Evolutionary conservation across 2,329 filamentous ascomycete species (phyloP), one percentile per base, ranked within the genome.

Genomic region (Botrytis cinerea): DNA sequence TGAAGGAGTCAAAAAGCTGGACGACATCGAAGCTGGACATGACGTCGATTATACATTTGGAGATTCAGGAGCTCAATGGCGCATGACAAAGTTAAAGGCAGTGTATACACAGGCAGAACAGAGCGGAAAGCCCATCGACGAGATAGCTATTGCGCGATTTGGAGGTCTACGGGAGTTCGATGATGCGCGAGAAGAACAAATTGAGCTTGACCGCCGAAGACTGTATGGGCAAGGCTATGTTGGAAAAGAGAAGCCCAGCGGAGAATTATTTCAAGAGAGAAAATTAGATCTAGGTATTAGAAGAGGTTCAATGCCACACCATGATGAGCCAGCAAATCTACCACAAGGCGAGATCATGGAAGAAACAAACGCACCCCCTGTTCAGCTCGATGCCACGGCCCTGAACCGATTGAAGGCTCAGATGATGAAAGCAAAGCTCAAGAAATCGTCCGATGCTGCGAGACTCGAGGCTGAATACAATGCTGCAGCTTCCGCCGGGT

Each of bases 391-490:
- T 78, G 90, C 92, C 79, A 96, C 93, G 0, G 86, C 91, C 0
- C 85, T 99, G 72, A 99, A 99, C 82, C 91, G 93, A 75, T 87
- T 99, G 68, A 95, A 95, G 76, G 96, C 96, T 0, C 92, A 96
- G 79, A 91, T 98, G 86, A 95, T 99, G 92, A 98, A 97, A 81
- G 96, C 96, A 7, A 97, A 97, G 80, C 85, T 99, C 64, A 92
- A 91, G 75, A 91, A 91, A 25, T 90, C 93, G 0, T 88, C 93
- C 0, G 90, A 97, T 77, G 92, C 90, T 1, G 89, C 89, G 2
- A 87, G 91, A 76, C 87, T 99, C 2, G 94, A 99, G 81, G 88
- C 89, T 32, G 91, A 96, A 77, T 99, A 97, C 84, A 93, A 94
- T 78, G 86, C 87, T 48, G 94, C 94, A 0, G 87, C 92, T 25